Base-by-base conservation (phyloP, 2,329 filamentous ascomycete species). In the Alternaria tenuissima region DNA sequence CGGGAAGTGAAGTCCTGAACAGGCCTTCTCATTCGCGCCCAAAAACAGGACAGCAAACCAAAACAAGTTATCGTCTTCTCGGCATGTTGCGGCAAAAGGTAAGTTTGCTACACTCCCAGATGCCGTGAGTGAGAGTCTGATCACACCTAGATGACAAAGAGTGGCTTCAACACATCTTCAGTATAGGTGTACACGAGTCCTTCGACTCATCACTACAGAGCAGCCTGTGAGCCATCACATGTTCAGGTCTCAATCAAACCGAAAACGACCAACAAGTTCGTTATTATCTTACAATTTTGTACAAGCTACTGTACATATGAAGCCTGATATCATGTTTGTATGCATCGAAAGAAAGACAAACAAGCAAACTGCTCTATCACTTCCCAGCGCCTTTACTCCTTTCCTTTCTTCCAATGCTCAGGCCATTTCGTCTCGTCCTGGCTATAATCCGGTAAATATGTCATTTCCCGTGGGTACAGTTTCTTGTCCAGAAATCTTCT, bases 1-100 rank as follows among this genome's bases (percentile, higher is more conserved):
- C 22, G 74, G 76, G 26, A 73, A 64, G 52, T 56, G 57, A 2
- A 53, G 57, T 7, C 16, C 22, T 2, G 52, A 22, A 57, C 3
- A 12, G 20, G 12, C 39, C 12, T 24, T 6, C 1, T 42, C 18
- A 16, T 42, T 42, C 12, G 22, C 39, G 12, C 7, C 28, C 28
- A 30, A 9, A 26, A 26, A 26, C 24, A 26, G 24, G 24, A 7
- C 24, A 26, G 24, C 7, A 26, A 34, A 34, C 12, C 30, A 34
- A 14, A 5, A 16, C 34, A n/a, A n/a, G 34, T 12, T n/a, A 14
- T 16, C 16, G 14, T 36, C 34, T 36, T 36, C 14, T 7, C 14
- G 34, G 34, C 34, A 16, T 36, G 34, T n/a, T n/a, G 34, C 16
- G 6, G 34, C 34, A 36, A 16, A 7, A 36, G 7, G 34, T 36